Percentiles rank a stretch among this genome's conserved stretches.
phyloP scores from a whole-genome alignment of 225 moss, liverwort and hornwort genomes.

The Antitrichia curtipendula region DNA sequence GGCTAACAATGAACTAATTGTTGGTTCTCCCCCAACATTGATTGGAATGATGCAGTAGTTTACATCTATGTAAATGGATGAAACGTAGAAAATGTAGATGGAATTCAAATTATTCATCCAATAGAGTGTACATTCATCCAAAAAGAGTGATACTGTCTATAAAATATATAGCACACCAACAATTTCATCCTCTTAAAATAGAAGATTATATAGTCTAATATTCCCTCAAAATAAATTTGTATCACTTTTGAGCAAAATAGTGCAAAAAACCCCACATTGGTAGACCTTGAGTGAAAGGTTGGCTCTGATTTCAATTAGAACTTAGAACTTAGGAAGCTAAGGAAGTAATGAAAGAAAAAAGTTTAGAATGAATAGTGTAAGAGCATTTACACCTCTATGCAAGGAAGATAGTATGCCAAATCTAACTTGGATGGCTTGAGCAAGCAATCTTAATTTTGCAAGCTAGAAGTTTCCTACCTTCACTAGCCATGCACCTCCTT shows the following conservation, averaged over 20 bases:
- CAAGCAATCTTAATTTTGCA: not conserved
- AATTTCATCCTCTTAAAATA: rapidly evolving
- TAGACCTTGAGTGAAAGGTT: not conserved
- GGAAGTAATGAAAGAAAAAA: not conserved
- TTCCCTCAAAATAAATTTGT: not conserved
- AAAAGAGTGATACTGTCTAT: not conserved
- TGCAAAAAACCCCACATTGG: not conserved
- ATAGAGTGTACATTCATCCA: not conserved
- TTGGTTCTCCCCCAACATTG: no score
- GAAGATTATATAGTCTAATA: not conserved
- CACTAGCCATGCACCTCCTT: not conserved
- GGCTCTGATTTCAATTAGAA: not conserved
- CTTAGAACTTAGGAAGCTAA: not conserved
- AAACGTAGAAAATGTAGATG: no score
- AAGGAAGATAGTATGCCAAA: not conserved
- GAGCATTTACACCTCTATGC: rapidly evolving
- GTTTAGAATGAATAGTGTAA: not conserved
- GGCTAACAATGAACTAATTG: not conserved
- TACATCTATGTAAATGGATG: no score
- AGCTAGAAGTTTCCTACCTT: rapidly evolving
- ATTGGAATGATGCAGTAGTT: no score
- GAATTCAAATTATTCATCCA: not conserved
- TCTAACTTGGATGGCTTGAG: not conserved
- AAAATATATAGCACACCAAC: not conserved
- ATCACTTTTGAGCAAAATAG: not conserved